Evolutionary conservation across 257 asterid species (phyloP).

Genomic region (Forsythia suspensa): DNA sequence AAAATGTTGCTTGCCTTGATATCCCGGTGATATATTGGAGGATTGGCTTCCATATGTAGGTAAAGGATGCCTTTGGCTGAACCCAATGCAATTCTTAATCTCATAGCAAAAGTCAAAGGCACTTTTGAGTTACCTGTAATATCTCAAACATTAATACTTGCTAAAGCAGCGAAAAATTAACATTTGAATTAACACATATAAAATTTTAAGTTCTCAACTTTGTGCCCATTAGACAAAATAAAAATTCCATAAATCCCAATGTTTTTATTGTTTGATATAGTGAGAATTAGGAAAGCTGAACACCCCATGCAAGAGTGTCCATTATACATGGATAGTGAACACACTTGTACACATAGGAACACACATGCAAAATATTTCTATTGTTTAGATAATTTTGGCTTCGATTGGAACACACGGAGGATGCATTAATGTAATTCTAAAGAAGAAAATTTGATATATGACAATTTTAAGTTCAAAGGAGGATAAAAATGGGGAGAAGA

Average conservation of each 20-base stretch:
- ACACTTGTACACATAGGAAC: neutral
- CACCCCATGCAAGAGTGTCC: neutral
- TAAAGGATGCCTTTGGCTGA: constrained; percentile 92
- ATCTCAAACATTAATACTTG: constrained; percentile 7
- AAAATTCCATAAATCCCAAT: neutral
- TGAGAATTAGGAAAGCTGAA: neutral
- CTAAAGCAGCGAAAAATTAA: neutral
- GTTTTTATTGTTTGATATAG: neutral
- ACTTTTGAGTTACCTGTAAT: constrained; percentile 61
- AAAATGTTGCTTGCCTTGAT: constrained; percentile 92
- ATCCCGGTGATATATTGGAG: constrained; percentile 97
- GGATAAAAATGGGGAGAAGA: neutral
- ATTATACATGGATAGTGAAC: neutral
- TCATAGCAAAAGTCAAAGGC: constrained; percentile 61
- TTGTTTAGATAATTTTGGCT: neutral
- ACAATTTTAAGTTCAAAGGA: neutral
- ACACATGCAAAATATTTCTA: neutral
- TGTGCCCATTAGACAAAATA: neutral
- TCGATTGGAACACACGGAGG: neutral
- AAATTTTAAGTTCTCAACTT: neutral
- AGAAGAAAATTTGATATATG: neutral
- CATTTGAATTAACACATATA: neutral
- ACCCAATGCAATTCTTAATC: constrained; percentile 74
- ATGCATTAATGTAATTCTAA: neutral
- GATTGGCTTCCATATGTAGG: constrained; percentile 96